phyloP scores from a whole-genome alignment of 2,329 filamentous ascomycete genomes.

The Apiospora saccharicola region DNA sequence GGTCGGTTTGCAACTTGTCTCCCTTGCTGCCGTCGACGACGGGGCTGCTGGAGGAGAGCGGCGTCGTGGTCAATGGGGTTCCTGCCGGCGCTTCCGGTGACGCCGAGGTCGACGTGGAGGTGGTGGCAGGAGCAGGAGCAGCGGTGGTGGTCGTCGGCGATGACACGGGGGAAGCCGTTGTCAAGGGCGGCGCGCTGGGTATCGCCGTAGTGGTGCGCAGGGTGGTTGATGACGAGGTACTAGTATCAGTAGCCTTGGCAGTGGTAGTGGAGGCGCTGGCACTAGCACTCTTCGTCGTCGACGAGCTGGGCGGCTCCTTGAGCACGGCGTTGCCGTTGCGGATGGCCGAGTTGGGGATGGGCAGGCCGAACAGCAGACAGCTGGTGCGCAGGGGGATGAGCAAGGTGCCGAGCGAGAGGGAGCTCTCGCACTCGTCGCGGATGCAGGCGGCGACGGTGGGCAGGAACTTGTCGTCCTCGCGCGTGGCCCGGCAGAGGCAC shows the following conservation, averaged over 20 bases:
- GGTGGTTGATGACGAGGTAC: not conserved
- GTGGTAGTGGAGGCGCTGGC: not conserved
- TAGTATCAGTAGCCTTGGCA: not conserved
- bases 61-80: not conserved
- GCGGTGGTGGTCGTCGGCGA: not conserved
- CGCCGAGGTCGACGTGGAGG: not conserved
- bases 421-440: slow-evolving; percentile 45
- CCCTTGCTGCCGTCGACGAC: not conserved
- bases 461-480: slow-evolving; percentile 44
- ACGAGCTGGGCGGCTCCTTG: slow-evolving; percentile 31
- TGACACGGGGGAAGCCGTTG: not conserved
- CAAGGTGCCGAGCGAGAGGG: slow-evolving; percentile 43
- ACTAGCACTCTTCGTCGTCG: not conserved
- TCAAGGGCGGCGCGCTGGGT: not conserved
- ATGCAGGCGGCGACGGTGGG: slow-evolving; percentile 48
- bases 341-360: slow-evolving; percentile 44
- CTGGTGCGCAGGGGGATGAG: slow-evolving; percentile 41
- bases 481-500: slow-evolving; percentile 46
- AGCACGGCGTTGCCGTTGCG: slow-evolving; percentile 40
- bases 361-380: slow-evolving; percentile 41
- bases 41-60: not conserved
- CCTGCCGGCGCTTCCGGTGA: not conserved
- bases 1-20: not conserved
- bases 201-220: not conserved
- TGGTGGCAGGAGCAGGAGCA: no score